Evolutionary conservation across 768 basidiomycete species (phyloP).

Genomic region (Rhodotorula kratochvilovae): DNA sequence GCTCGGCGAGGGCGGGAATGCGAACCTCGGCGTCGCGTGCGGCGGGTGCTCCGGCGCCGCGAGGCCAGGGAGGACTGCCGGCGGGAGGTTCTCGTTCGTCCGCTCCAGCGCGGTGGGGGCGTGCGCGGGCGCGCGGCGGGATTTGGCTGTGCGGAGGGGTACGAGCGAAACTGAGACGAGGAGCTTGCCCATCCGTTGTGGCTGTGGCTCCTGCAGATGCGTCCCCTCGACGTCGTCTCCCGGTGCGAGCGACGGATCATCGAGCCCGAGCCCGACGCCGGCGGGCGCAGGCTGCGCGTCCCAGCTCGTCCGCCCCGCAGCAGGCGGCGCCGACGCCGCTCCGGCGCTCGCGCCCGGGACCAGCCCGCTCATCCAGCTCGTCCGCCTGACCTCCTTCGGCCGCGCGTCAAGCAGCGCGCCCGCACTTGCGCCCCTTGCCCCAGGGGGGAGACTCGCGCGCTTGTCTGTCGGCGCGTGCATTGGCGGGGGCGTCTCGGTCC

Average conservation of each 20-base stretch:
- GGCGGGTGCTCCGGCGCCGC: not conserved
- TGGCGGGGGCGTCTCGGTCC: slow-evolving; percentile 14
- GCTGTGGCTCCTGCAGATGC: not conserved
- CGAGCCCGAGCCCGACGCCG: slow-evolving; percentile 14
- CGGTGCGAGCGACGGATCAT: not conserved
- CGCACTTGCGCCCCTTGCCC: not conserved
- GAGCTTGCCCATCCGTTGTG: slow-evolving; percentile 5
- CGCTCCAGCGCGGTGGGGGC: too few species aligned
- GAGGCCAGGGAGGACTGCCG: slow-evolving; percentile 15
- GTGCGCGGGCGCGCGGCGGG: not conserved
- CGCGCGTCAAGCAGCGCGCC: not conserved
- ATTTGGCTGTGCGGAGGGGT: slow-evolving; percentile 20
- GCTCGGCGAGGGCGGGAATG: slow-evolving; percentile 13
- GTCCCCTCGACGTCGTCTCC: not conserved
- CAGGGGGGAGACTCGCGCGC: not conserved
- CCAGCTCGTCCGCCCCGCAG: slow-evolving; percentile 12
- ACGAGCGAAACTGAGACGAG: slow-evolving; percentile 32
- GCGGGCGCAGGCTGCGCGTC: not conserved
- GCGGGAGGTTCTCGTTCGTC: slow-evolving; percentile 4
- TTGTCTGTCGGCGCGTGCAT: not conserved
- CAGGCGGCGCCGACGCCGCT: too few species aligned
- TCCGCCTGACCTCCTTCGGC: not conserved
- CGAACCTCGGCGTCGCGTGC: not conserved
- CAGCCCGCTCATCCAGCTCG: slow-evolving; percentile 25
- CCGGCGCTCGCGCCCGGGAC: not conserved